Evolutionary conservation across 371 early-diverging fungal species (phyloP).

Genomic region (Parasitella parasitica): DNA sequence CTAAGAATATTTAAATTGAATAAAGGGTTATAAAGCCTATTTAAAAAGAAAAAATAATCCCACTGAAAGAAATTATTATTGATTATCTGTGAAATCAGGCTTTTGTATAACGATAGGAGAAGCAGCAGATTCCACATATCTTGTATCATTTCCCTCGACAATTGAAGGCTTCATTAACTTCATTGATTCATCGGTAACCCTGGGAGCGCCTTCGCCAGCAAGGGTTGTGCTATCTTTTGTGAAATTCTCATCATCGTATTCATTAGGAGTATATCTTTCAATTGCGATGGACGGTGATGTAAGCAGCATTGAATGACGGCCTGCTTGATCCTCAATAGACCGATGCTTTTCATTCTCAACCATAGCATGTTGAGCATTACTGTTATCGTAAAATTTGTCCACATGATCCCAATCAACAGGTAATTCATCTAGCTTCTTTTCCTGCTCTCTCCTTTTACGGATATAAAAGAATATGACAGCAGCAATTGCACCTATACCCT

Average conservation of each 20-base stretch:
- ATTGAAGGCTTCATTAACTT: neutral
- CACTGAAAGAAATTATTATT: neutral
- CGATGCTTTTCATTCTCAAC: neutral
- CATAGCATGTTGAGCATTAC: neutral
- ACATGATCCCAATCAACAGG: constrained; percentile 10
- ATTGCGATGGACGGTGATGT: neutral
- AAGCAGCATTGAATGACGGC: neutral
- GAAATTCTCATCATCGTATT: neutral
- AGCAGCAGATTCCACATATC: neutral
- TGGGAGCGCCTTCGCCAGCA: no score
- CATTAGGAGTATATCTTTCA: neutral
- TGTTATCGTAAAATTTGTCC: neutral
- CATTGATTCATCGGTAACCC: neutral
- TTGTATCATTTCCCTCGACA: neutral
- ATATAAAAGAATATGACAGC: neutral
- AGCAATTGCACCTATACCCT: neutral
- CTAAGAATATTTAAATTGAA: no score
- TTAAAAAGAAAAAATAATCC: no score
- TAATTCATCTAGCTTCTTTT: neutral
- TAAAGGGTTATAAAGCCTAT: no score
- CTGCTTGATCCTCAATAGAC: neutral
- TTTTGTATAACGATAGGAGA: neutral
- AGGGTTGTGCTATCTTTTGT: neutral
- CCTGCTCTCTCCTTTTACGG: neutral
- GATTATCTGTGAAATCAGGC: neutral